Base-by-base conservation (phyloP, 1,139 yeast species). In the Barnettozyma hawaiiensis region DNA sequence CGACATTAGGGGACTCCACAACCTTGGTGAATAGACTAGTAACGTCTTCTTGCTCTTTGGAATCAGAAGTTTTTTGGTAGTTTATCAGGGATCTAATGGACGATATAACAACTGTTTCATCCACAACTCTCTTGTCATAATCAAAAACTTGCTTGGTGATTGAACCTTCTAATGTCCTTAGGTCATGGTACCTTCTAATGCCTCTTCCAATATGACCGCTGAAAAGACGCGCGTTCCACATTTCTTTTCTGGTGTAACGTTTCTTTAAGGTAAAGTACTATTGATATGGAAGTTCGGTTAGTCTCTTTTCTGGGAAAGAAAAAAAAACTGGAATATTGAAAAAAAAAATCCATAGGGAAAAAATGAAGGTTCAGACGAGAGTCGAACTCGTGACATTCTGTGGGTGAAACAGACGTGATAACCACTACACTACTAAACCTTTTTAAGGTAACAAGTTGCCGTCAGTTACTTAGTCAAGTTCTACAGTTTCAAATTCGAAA, bases 321-420 rank as follows among this genome's bases (percentile, higher is more conserved):
- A 12, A 12, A 11, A 39, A 42, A 35, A 19, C 23, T 24, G 18
- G 37, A 37, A 42, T n/a, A n/a, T n/a, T n/a, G n/a, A n/a, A n/a
- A n/a, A n/a, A n/a, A n/a, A n/a, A n/a, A n/a, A n/a, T n/a, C n/a
- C n/a, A n/a, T n/a, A n/a, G n/a, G n/a, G n/a, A 43, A 45, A 46
- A 40, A 21, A 4, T 33, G 33, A 11, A 54, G 61, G 57, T 57
- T 51, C 58, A 56, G 59, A 50, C 61, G 61, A 57, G 61, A 58
- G 53, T 58, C 59, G 61, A 58, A 57, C 61, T 57, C 61, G 61
- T 49, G 61, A 55, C 61, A 57, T 58, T 58, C 60, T 58, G 60
- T 52, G 61, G 49, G 61, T 58, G 61, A 58, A 56, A 51, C 58
- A 55, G 59, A 55, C 59, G 59, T 55, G 59, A 55, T 55, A 55